A percentile compares a stretch with the other conserved stretches of the same genome.
Evolutionary conservation across 2,329 filamentous ascomycete species (phyloP).

Genomic region (Aspergillus sp.): DNA sequence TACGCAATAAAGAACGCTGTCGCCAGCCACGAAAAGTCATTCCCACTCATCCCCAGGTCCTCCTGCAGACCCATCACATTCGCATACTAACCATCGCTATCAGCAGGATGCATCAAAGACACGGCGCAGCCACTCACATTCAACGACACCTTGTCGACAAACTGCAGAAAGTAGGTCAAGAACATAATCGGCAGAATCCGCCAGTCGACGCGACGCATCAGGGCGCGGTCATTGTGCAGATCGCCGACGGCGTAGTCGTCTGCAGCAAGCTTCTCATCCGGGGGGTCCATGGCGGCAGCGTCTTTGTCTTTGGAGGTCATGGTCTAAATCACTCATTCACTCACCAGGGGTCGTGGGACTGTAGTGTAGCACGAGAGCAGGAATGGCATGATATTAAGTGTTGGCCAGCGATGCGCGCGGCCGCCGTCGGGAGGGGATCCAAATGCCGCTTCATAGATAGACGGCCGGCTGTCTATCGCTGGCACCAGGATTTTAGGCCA

Average conservation of each 20-base stretch:
- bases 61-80: slow-evolving; percentile 63
- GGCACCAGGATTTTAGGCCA: not conserved
- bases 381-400: slow-evolving; percentile 7
- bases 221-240: slow-evolving; percentile 39
- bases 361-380: not conserved
- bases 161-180: slow-evolving; percentile 61
- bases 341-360: not conserved
- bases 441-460: not conserved
- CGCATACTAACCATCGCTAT: slow-evolving; percentile 52
- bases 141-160: slow-evolving; percentile 63
- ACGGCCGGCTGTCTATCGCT: not conserved
- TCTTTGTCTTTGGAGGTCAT: slow-evolving; percentile 2
- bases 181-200: slow-evolving; percentile 63
- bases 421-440: not conserved
- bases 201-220: slow-evolving; percentile 59
- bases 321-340: not conserved
- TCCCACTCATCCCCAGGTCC: slow-evolving; percentile 56
- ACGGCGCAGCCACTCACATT: too few relatives aligned
- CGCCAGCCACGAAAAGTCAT: slow-evolving; percentile 63
- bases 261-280: slow-evolving; percentile 4
- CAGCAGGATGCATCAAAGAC: too few relatives aligned
- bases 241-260: slow-evolving; percentile 29
- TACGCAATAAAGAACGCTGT: slow-evolving; percentile 64
- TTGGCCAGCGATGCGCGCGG: not conserved
- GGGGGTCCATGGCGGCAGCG: not conserved